Evolutionary conservation across 2,329 filamentous ascomycete genomes (phyloP).

Genomic region (Scedosporium aurantiacum): DNA sequence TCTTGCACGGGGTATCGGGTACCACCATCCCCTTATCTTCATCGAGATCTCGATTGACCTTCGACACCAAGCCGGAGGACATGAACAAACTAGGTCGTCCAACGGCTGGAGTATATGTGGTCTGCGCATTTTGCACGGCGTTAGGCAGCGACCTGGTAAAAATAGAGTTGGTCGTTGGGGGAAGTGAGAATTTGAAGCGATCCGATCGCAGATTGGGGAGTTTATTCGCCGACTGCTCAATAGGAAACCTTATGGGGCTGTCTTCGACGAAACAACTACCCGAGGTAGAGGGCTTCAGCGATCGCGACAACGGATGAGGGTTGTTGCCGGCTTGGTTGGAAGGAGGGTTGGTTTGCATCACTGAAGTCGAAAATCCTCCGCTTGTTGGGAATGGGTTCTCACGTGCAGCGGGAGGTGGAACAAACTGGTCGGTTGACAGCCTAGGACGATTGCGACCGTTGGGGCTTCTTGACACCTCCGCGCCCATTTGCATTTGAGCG

Average conservation of each 20-base stretch:
- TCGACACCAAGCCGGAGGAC: conserved; percentile 90
- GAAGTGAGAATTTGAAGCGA: background rate
- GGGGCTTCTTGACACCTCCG: conserved; percentile 46
- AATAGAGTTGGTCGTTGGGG: background rate
- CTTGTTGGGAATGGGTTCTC: conserved; percentile 55
- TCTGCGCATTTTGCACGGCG: background rate
- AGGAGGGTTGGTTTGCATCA: conserved; percentile 31
- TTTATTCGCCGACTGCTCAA: conserved; percentile 7
- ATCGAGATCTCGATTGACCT: conserved; percentile 78
- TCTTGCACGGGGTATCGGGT: conserved; percentile 95
- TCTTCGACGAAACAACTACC: conserved; percentile 68
- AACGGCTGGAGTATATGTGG: background rate
- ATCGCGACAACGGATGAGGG: conserved; percentile 76
- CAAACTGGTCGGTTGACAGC: conserved; percentile 68
- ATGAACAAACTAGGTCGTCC: conserved; percentile 45
- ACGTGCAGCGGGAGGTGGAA: conserved; percentile 42
- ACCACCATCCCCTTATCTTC: conserved; percentile 57
- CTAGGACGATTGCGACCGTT: conserved; percentile 54
- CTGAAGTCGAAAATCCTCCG: conserved; percentile 39
- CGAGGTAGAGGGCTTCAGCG: conserved; percentile 78
- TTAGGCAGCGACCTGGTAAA: background rate
- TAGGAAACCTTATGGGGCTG: conserved; percentile 22
- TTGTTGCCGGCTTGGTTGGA: conserved; percentile 29
- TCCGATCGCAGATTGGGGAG: conserved; percentile 18
- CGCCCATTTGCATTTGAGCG: conserved; percentile 31